A percentile compares a stretch with the other conserved stretches of the same genome.
Conservation (phyloP, 257 asterid genomes). For the Solanum chaucha region DNA sequence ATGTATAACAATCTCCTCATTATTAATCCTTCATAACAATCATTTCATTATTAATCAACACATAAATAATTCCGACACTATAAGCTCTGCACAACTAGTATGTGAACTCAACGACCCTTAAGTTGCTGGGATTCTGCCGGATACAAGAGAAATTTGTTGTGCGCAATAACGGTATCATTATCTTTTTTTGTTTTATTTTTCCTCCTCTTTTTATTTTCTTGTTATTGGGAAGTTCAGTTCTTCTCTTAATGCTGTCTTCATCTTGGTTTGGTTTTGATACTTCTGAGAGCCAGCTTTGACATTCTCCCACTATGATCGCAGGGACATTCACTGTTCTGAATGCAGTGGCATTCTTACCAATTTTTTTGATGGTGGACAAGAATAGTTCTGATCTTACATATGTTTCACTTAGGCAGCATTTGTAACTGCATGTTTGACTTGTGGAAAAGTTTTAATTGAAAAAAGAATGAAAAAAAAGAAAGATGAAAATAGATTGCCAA, state of each 20-base stretch:
- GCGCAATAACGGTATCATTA: too few species aligned
- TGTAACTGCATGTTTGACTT: constrained; percentile 22
- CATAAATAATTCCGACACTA: not conserved
- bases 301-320: constrained; percentile 53
- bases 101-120: too few species aligned
- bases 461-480: not conserved
- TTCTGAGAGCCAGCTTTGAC: constrained; percentile 29
- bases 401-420: not conserved
- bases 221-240: not conserved
- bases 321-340: constrained; percentile 48
- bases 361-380: constrained; percentile 51
- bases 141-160: too few species aligned
- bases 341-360: constrained; percentile 40
- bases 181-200: not conserved
- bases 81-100: too few species aligned
- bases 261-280: constrained; percentile 14
- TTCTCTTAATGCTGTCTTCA: constrained; percentile 1
- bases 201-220: not conserved
- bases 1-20: not conserved
- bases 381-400: constrained; percentile 34
- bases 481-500: not conserved
- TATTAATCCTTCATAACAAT: not conserved
- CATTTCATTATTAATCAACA: not conserved
- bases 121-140: too few species aligned
- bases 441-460: constrained; percentile 2